phyloP scores from a whole-genome alignment of 352 stramenopile species.

The Elongisporangium anandrum region DNA sequence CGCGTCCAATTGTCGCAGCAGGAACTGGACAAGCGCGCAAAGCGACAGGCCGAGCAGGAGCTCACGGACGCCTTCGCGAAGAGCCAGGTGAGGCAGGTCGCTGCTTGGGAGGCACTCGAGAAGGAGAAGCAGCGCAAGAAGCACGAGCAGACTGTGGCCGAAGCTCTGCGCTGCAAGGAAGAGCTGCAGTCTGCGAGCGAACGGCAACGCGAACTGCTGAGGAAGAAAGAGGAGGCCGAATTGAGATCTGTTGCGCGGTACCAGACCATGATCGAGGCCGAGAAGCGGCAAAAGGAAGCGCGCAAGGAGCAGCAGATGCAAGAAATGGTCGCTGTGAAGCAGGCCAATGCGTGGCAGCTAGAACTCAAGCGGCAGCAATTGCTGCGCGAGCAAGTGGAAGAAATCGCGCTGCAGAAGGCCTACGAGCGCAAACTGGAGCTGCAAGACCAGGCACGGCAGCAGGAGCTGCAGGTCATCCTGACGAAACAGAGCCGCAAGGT shows the following conservation, averaged over 20 bases:
- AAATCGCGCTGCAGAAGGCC: constrained; percentile 31
- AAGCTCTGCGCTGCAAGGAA: constrained; percentile 37
- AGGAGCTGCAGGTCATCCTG: constrained; percentile 41
- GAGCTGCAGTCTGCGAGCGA: constrained; percentile 34
- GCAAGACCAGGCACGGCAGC: constrained; percentile 39
- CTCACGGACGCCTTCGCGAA: constrained; percentile 30
- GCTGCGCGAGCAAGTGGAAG: constrained; percentile 35
- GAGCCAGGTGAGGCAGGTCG: constrained; percentile 30
- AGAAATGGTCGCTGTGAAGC: constrained; percentile 38
- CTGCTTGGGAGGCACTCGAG: constrained; percentile 35
- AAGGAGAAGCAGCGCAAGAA: constrained; percentile 24
- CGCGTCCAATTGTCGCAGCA: constrained; percentile 35
- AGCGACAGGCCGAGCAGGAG: constrained; percentile 22
- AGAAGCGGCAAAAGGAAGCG: constrained; percentile 38
- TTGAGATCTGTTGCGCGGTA: constrained; percentile 35
- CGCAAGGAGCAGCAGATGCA: constrained; percentile 40
- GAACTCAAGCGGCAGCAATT: constrained; percentile 37
- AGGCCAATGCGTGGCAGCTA: constrained; percentile 45
- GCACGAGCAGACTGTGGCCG: constrained; percentile 26
- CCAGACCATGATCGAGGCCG: constrained; percentile 34
- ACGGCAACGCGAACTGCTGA: constrained; percentile 24
- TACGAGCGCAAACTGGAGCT: constrained; percentile 46
- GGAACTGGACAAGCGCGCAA: constrained; percentile 29
- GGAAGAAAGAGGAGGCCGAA: constrained; percentile 40
- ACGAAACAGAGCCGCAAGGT: constrained; percentile 51